Percentiles rank a stretch among this genome's conserved stretches.
phyloP scores from a whole-genome alignment of 2,329 filamentous ascomycete species.

The Diaporthe sp. region DNA sequence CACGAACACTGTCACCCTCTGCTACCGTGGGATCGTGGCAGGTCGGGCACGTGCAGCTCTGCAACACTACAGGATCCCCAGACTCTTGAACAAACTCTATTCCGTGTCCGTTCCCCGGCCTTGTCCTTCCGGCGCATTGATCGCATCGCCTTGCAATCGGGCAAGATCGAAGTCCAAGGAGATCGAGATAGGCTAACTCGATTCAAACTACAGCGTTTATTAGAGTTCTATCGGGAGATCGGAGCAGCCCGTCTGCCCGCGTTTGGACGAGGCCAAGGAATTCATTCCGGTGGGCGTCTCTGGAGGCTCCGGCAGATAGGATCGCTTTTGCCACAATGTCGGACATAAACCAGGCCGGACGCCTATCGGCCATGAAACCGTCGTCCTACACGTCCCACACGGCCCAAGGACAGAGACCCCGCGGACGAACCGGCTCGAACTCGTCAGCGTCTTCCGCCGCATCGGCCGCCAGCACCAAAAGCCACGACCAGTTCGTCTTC shows the following conservation, averaged over 20 bases:
- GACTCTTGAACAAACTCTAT: constrained; percentile 33
- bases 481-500: constrained; percentile 54
- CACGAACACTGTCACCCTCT: constrained; percentile 21
- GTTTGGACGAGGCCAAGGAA: constrained; percentile 11
- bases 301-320: not conserved
- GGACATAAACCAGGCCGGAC: constrained; percentile 11
- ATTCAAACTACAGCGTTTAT: constrained; percentile 5
- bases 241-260: constrained; percentile 5
- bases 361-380: constrained; percentile 56
- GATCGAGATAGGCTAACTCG: constrained; percentile 17
- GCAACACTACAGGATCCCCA: constrained; percentile 32
- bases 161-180: constrained; percentile 3
- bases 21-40: constrained; percentile 28
- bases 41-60: constrained; percentile 31
- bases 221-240: not conserved
- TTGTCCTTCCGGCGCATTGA: constrained; percentile 20
- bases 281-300: not conserved
- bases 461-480: constrained; percentile 44
- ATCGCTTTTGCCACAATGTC: constrained; percentile 30
- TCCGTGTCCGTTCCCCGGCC: not conserved
- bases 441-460: constrained; percentile 58
- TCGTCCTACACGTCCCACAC: not conserved
- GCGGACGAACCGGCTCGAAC: constrained; percentile 54
- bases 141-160: constrained; percentile 2
- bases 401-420: constrained; percentile 25